A percentile compares a stretch with the other conserved stretches of the same genome.
phyloP scores from a whole-genome alignment of 768 basidiomycete genomes.

The Amanita molliuscula region DNA sequence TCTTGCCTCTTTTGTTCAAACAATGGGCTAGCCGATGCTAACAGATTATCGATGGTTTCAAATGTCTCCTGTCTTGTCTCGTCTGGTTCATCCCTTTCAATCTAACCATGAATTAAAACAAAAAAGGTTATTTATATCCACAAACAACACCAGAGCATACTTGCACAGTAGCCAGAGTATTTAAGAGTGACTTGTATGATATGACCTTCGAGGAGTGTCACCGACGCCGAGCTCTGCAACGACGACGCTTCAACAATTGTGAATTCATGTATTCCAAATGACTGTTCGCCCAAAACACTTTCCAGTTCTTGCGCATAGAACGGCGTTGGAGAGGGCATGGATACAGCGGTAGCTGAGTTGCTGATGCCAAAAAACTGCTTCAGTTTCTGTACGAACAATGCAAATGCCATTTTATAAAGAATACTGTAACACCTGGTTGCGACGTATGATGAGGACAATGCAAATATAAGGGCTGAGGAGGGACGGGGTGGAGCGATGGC shows the following conservation, averaged over 20 bases:
- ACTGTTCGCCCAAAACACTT: constrained; percentile 46
- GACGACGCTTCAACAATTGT: constrained; percentile 26
- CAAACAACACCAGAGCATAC: constrained; percentile 5
- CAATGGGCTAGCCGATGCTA: constrained; percentile 43
- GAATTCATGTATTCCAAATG: constrained; percentile 43
- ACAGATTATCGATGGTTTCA: constrained; percentile 51
- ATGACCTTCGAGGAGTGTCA: constrained; percentile 48
- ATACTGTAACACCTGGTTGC: not conserved
- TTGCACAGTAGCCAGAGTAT: constrained; percentile 46
- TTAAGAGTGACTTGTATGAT: constrained; percentile 36
- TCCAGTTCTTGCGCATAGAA: constrained; percentile 43
- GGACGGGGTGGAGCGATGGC: too few species aligned
- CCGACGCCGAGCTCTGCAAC: constrained; percentile 40
- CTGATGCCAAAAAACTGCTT: not conserved
- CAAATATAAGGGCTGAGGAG: not conserved
- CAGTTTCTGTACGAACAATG: not conserved
- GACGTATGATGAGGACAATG: not conserved
- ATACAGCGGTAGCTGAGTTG: constrained; percentile 4
- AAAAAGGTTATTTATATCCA: not conserved
- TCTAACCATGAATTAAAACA: not conserved
- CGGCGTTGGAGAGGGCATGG: constrained; percentile 13
- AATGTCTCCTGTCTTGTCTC: constrained; percentile 21
- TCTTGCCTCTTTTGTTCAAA: constrained; percentile 40
- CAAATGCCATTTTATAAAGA: not conserved
- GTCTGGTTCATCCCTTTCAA: constrained; percentile 1